Evolutionary conservation across 345 rosid species (phyloP).

Genomic region (Salix suchowensis): DNA sequence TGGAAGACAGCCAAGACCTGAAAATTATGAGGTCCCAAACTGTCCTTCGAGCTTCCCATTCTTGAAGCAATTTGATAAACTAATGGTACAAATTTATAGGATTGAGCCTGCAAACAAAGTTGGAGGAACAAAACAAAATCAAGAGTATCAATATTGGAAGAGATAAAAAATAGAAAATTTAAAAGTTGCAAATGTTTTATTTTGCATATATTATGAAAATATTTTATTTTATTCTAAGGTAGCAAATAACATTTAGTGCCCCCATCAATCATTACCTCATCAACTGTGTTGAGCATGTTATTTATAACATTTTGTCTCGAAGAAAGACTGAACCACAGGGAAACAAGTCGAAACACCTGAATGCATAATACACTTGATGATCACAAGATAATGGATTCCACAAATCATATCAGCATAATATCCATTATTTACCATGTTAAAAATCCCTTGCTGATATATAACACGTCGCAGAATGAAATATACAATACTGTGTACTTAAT

Average conservation of each 20-base stretch:
- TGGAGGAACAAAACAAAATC: background rate
- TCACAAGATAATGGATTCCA: constrained; percentile 1
- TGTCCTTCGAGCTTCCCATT: constrained; percentile 81
- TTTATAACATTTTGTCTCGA: constrained; percentile 59
- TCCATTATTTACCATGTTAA: no score
- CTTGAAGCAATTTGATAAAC: constrained; percentile 97
- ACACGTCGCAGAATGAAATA: no score
- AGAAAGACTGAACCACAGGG: constrained; percentile 86
- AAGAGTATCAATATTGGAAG: background rate
- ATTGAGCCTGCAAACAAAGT: constrained; percentile 60
- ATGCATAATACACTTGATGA: constrained; percentile 13
- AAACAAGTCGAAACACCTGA: constrained; percentile 83
- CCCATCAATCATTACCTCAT: constrained; percentile 47
- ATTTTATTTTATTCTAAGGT: background rate
- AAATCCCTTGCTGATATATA: no score
- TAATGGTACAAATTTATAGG: constrained; percentile 85
- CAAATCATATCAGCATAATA: no score
- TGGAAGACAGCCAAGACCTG: constrained; percentile 48
- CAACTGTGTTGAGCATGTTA: constrained; percentile 66
- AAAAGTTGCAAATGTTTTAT: background rate
- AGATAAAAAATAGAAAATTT: background rate
- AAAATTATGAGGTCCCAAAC: constrained; percentile 56
- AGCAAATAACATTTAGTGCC: background rate
- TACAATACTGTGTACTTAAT: no score
- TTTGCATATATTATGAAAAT: background rate